phyloP scores from a whole-genome alignment of 202 grass and related monocot genomes.

The Musa balbisiana region DNA sequence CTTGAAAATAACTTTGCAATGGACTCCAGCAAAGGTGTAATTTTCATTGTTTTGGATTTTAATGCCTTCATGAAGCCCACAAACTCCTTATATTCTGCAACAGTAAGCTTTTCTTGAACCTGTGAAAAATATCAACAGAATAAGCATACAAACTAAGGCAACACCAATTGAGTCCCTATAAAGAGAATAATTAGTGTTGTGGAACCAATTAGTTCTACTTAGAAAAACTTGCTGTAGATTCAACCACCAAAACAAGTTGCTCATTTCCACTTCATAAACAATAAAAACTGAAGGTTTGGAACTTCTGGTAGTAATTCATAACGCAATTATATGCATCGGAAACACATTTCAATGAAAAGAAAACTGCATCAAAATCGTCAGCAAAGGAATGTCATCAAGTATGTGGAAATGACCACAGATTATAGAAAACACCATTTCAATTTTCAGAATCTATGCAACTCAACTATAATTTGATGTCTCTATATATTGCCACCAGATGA shows the following conservation, averaged over 20 bases:
- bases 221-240: neutral
- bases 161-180: neutral
- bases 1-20: conserved; percentile 83
- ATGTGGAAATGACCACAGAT: too few species aligned
- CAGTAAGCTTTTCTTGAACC: conserved; percentile 65
- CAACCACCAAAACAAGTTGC: neutral
- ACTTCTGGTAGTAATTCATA: too few species aligned
- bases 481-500: too few species aligned
- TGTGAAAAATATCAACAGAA: conserved; percentile 28
- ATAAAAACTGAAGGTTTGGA: neutral
- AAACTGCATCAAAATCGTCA: too few species aligned
- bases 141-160: conserved; percentile 8
- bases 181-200: neutral
- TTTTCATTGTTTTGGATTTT: conserved; percentile 64
- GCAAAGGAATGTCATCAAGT: too few species aligned
- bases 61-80: conserved; percentile 84
- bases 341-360: neutral
- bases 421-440: too few species aligned
- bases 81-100: conserved; percentile 71
- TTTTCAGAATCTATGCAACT: too few species aligned
- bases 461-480: too few species aligned
- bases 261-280: neutral
- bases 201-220: neutral
- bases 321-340: neutral
- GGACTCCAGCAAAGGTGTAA: conserved; percentile 57